Conservation (phyloP, 2,329 filamentous ascomycete genomes). For the Tolypocladium capitatum region DNA sequence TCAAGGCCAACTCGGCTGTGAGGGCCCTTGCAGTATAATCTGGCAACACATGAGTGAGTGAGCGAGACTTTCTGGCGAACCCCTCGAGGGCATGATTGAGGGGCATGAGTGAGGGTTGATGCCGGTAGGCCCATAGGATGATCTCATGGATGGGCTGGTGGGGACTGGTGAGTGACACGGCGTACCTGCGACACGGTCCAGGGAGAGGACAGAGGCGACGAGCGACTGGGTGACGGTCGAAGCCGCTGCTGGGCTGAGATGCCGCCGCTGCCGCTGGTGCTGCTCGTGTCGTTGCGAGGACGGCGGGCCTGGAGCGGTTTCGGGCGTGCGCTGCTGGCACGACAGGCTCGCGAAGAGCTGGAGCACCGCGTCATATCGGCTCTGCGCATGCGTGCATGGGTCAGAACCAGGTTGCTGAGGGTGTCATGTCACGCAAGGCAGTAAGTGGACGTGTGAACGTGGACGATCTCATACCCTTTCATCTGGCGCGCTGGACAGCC, state of each 20-base stretch:
- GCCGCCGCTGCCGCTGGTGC: not conserved
- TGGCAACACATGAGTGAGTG: not conserved
- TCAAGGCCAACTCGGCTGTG: slow-evolving; percentile 13
- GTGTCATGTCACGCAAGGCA: not conserved
- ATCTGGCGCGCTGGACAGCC: not conserved
- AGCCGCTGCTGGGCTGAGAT: not conserved
- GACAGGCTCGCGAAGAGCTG: not conserved
- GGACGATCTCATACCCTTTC: not conserved
- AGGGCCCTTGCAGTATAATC: slow-evolving; percentile 2
- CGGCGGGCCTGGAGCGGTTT: not conserved
- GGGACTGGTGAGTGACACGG: not conserved
- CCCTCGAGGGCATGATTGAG: not conserved
- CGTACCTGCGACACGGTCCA: not conserved
- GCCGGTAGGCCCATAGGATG: not conserved
- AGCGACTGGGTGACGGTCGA: not conserved
- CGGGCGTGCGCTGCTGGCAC: not conserved
- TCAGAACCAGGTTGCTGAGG: not conserved
- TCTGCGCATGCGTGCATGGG: not conserved
- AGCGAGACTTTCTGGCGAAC: not conserved
- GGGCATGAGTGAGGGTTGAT: too few species aligned
- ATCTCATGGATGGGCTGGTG: too few species aligned
- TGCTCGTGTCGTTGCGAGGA: not conserved
- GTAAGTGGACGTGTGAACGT: too few species aligned
- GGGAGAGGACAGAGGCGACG: not conserved
- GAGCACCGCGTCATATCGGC: slow-evolving; percentile 3